A percentile compares a stretch with the other conserved stretches of the same genome.
Conservation (phyloP, 2,329 filamentous ascomycete genomes). For the Nannizzia gypsea region DNA sequence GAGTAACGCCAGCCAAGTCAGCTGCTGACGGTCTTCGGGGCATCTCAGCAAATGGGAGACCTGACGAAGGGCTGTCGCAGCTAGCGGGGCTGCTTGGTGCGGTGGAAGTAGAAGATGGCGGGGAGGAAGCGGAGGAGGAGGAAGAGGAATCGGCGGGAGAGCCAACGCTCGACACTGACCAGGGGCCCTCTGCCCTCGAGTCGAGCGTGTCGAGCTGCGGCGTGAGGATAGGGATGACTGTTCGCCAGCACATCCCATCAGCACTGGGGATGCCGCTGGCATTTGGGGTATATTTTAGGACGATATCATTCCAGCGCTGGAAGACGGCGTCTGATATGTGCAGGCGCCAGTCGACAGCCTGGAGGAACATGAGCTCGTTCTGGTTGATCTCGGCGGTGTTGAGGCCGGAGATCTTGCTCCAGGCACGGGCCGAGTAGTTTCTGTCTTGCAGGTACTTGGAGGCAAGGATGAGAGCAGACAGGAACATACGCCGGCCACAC, state of each 20-base stretch:
- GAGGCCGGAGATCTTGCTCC: slow-evolving; percentile 98
- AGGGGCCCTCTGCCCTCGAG: slow-evolving; percentile 17
- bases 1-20: slow-evolving; percentile 1
- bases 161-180: slow-evolving; percentile 12
- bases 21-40: slow-evolving; percentile 13
- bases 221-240: slow-evolving; percentile 44
- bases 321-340: slow-evolving; percentile 85
- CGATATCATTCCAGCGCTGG: slow-evolving; percentile 86
- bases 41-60: slow-evolving; percentile 2
- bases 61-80: neutral
- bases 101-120: slow-evolving; percentile 10
- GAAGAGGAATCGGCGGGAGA: slow-evolving; percentile 8
- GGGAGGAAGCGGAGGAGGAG: no score
- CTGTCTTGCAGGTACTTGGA: slow-evolving; percentile 97
- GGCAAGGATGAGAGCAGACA: slow-evolving; percentile 84
- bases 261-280: slow-evolving; percentile 29
- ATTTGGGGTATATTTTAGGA: slow-evolving; percentile 67
- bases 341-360: slow-evolving; percentile 84
- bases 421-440: slow-evolving; percentile 93
- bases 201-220: slow-evolving; percentile 44
- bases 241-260: slow-evolving; percentile 31
- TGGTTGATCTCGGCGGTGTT: slow-evolving; percentile 89
- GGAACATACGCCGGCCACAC: slow-evolving; percentile 94
- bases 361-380: slow-evolving; percentile 85
- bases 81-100: neutral